Conservation (phyloP, 2,329 filamentous ascomycete genomes). For the Thelonectria blattea region DNA sequence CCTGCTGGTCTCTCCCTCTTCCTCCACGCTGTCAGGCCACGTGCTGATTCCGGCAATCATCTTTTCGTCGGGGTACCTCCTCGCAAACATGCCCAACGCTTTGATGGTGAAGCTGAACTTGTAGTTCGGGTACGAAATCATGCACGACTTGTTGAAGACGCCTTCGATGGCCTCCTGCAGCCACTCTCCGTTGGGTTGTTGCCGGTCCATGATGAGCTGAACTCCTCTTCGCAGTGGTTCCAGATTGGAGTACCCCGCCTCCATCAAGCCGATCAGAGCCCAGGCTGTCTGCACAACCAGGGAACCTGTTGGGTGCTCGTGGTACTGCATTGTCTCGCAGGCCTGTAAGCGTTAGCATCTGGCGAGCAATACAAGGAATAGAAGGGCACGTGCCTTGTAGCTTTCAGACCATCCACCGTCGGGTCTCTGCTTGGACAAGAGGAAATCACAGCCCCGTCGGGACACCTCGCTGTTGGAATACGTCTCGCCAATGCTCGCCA, state of each 20-base stretch:
- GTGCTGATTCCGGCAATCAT: slow-evolving; percentile 43
- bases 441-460: slow-evolving; percentile 80
- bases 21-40: slow-evolving; percentile 8
- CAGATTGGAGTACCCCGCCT: slow-evolving; percentile 79
- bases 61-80: slow-evolving; percentile 70
- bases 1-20: not conserved
- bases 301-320: slow-evolving; percentile 74
- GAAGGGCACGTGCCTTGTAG: slow-evolving; percentile 67
- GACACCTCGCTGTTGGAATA: slow-evolving; percentile 76
- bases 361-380: not conserved
- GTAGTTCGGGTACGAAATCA: slow-evolving; percentile 99
- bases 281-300: slow-evolving; percentile 96
- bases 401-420: slow-evolving; percentile 98
- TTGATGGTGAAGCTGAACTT: slow-evolving; percentile 97
- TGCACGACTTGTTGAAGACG: slow-evolving; percentile 98
- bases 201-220: slow-evolving; percentile 81
- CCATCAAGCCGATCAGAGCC: slow-evolving; percentile 82
- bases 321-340: slow-evolving; percentile 78
- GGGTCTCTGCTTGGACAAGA: slow-evolving; percentile 80
- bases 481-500: slow-evolving; percentile 81
- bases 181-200: slow-evolving; percentile 93
- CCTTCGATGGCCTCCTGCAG: slow-evolving; percentile 94
- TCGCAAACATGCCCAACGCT: slow-evolving; percentile 87
- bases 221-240: slow-evolving; percentile 76
- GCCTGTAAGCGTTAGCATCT: slow-evolving; percentile 54